Evolutionary conservation across 1,284 basidiomycete genomes (phyloP).

Genomic region (Cutaneotrichosporon curvatum): DNA sequence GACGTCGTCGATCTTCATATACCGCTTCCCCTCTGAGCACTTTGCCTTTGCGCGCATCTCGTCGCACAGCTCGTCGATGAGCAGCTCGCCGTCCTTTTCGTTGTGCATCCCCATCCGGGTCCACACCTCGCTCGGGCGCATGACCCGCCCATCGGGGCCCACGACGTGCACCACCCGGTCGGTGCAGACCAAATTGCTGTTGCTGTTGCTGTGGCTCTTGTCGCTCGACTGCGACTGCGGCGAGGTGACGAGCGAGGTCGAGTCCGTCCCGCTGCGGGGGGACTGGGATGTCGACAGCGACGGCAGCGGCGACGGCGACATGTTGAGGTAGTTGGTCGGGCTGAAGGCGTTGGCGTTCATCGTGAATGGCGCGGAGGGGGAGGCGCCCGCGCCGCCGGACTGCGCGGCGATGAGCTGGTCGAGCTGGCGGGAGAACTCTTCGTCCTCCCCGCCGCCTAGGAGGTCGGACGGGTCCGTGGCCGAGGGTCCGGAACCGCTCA

Average conservation of each 20-base stretch:
- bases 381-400: constrained; percentile 12
- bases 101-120: constrained; percentile 29
- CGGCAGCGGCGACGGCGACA: constrained; percentile 38
- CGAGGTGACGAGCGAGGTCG: constrained; percentile 16
- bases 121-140: constrained; percentile 42
- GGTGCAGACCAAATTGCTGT: neutral
- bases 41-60: constrained; percentile 42
- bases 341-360: constrained; percentile 25
- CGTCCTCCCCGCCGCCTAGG: constrained; percentile 20
- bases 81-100: constrained; percentile 24
- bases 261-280: constrained; percentile 16
- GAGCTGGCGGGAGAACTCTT: constrained; percentile 32
- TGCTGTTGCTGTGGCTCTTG: neutral
- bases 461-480: constrained; percentile 7
- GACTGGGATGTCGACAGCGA: constrained; percentile 24
- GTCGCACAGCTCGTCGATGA: constrained; percentile 46
- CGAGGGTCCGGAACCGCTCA: constrained; percentile 16
- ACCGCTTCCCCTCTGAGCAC: constrained; percentile 35
- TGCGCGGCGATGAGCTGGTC: constrained; percentile 24
- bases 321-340: constrained; percentile 43
- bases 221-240: constrained; percentile 16
- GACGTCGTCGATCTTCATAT: constrained; percentile 17
- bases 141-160: constrained; percentile 30
- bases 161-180: constrained; percentile 32
- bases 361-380: constrained; percentile 23